These are phyloP conservation scores for Pestalotiopsis sp. DNA, from an alignment of 2,329 filamentous ascomycete species.

Conservation along the genomic window DNA sequence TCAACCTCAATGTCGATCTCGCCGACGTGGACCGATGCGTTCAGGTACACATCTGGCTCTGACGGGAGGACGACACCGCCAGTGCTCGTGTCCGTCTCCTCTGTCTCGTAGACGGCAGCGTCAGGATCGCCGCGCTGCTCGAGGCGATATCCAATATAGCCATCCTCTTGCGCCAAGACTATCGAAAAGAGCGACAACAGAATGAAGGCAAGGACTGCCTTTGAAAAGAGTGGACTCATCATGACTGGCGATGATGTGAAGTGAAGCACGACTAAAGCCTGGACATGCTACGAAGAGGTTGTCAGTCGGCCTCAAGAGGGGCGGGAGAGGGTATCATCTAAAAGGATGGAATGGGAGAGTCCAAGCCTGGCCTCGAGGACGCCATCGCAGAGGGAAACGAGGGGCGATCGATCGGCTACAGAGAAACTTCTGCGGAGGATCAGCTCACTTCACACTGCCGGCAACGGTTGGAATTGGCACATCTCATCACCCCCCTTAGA, in stretches of 20 bases:
- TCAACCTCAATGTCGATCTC: slow-evolving; percentile 61
- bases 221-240: slow-evolving; percentile 22
- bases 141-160: slow-evolving; percentile 61
- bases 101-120: slow-evolving; percentile 56
- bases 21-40: slow-evolving; percentile 59
- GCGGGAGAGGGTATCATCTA: slow-evolving; percentile 15
- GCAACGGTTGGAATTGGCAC: not conserved
- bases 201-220: slow-evolving; percentile 27
- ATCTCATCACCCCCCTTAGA: not conserved
- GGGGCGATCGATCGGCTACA: slow-evolving; percentile 1
- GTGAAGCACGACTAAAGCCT: slow-evolving; percentile 19
- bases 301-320: not conserved
- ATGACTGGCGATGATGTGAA: slow-evolving; percentile 24
- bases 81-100: slow-evolving; percentile 55
- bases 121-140: slow-evolving; percentile 52
- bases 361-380: not conserved
- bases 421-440: not conserved
- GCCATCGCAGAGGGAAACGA: not conserved
- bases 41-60: slow-evolving; percentile 62
- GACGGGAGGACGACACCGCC: slow-evolving; percentile 45
- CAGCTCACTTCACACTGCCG: not conserved
- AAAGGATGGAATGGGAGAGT: slow-evolving; percentile 12
- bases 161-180: slow-evolving; percentile 34
- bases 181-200: slow-evolving; percentile 28
- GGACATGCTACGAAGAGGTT: not conserved